A percentile compares a stretch with the other conserved stretches of the same genome.
phyloP scores from a whole-genome alignment of 1,284 basidiomycete genomes.

The Coriolopsis trogii region DNA sequence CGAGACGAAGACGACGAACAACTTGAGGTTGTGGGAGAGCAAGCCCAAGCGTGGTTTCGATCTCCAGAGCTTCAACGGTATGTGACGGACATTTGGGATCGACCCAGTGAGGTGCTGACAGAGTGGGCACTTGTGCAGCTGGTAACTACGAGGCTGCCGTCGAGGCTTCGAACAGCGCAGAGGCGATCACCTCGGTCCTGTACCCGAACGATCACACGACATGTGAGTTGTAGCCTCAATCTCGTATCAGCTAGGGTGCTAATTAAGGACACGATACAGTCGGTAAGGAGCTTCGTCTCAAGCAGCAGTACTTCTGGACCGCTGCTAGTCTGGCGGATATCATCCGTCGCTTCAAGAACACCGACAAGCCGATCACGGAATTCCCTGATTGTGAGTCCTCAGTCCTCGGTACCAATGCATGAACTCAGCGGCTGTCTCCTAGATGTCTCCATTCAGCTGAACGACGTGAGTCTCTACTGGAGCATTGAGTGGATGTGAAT shows the following conservation, averaged over 20 bases:
- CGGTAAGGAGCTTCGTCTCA: constrained; percentile 89
- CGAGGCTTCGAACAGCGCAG: constrained; percentile 83
- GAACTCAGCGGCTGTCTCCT: background rate
- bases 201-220: constrained; percentile 84
- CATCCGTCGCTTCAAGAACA: constrained; percentile 79
- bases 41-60: constrained; percentile 93
- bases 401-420: background rate
- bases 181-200: constrained; percentile 88
- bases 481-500: background rate
- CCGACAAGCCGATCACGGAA: constrained; percentile 72
- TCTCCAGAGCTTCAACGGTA: constrained; percentile 88
- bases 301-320: constrained; percentile 95
- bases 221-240: constrained; percentile 44
- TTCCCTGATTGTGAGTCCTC: constrained; percentile 74
- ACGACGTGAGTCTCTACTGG: constrained; percentile 58
- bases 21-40: constrained; percentile 80
- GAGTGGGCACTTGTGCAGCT: constrained; percentile 47
- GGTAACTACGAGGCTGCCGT: constrained; percentile 91
- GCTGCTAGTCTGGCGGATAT: constrained; percentile 88
- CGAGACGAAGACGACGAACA: constrained; percentile 77
- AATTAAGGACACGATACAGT: constrained; percentile 43
- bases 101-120: background rate
- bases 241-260: background rate
- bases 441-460: constrained; percentile 89
- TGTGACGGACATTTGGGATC: constrained; percentile 1